phyloP scores from a whole-genome alignment of 2,329 filamentous ascomycete genomes.

The Colletotrichum cordylinicola region DNA sequence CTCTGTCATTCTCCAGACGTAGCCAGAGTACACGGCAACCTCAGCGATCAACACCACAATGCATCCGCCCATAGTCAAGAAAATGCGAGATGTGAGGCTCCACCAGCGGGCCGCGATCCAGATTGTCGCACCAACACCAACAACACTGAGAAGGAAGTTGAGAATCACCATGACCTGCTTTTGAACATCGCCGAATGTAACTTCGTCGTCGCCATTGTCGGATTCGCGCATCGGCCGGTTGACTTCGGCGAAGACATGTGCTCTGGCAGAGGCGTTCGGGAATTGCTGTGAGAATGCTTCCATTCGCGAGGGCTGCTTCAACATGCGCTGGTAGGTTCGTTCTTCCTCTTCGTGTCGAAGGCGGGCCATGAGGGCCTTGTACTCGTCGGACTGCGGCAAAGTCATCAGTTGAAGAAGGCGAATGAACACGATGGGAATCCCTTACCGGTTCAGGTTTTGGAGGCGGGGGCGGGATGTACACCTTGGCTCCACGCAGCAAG shows the following conservation, averaged over 20 bases:
- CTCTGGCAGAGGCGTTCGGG: conserved; percentile 52
- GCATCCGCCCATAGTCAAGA: conserved; percentile 74
- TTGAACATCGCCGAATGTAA: conserved; percentile 76
- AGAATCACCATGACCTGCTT: conserved; percentile 84
- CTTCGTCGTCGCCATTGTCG: conserved; percentile 65
- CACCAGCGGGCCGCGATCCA: conserved; percentile 83
- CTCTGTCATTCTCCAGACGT: conserved; percentile 73
- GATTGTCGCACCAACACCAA: conserved; percentile 77
- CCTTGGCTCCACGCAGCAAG: conserved; percentile 72
- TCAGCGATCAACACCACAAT: conserved; percentile 76
- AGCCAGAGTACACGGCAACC: conserved; percentile 78
- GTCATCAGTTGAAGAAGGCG: neutral
- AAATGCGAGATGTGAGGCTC: conserved; percentile 73
- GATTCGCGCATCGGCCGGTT: conserved; percentile 51
- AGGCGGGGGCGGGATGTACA: conserved; percentile 82
- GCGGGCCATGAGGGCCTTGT: conserved; percentile 85
- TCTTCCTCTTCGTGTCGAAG: conserved; percentile 85
- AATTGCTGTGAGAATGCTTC: conserved; percentile 68
- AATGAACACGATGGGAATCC: conserved; percentile 13
- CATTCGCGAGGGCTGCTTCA: conserved; percentile 60
- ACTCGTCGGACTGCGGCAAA: conserved; percentile 71
- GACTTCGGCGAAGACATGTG: conserved; percentile 60
- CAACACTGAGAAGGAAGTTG: conserved; percentile 87
- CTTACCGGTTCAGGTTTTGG: conserved; percentile 79
- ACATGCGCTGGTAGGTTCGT: conserved; percentile 81